These are phyloP conservation scores for Sarocladium oryzae DNA, from an alignment of 2,329 filamentous ascomycete species.

Conservation along the genomic window DNA sequence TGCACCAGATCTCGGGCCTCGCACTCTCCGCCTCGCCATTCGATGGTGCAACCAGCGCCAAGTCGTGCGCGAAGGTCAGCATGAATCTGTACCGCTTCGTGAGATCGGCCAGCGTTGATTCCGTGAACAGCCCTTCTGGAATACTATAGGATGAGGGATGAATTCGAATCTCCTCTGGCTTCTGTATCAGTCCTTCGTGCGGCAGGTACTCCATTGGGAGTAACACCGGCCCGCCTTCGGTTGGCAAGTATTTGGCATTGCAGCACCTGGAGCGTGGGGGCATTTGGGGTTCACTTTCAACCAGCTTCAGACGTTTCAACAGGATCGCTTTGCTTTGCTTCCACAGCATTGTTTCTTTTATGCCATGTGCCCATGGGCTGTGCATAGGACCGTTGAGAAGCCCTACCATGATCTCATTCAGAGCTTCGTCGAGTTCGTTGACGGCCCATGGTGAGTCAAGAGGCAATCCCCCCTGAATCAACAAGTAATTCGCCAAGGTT, in stretches of 20 bases:
- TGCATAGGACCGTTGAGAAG: no score
- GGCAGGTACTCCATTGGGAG: constrained; percentile 31
- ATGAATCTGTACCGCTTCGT: constrained; percentile 30
- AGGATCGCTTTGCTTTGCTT: no score
- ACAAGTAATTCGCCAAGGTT: no score
- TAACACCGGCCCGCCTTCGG: constrained; percentile 1
- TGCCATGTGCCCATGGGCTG: no score
- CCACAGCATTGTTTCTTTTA: no score
- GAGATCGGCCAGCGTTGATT: not conserved
- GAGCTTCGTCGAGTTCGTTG: no score
- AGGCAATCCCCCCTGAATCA: no score
- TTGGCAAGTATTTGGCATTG: not conserved
- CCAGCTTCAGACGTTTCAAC: no score
- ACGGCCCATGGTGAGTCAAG: no score
- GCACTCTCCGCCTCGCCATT: not conserved
- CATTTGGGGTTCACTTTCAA: not conserved
- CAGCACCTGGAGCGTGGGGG: not conserved
- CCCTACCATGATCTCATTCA: no score
- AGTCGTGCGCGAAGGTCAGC: constrained; percentile 41
- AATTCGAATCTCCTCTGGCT: constrained; percentile 15
- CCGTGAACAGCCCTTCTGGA: not conserved
- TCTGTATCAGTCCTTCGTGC: constrained; percentile 20
- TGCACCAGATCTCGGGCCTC: not conserved
- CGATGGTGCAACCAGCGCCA: constrained; percentile 38
- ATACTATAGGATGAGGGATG: not conserved